These are phyloP conservation scores for Thelephora aurantiotincta DNA, from an alignment of 768 basidiomycete species.

Conservation along the genomic window DNA sequence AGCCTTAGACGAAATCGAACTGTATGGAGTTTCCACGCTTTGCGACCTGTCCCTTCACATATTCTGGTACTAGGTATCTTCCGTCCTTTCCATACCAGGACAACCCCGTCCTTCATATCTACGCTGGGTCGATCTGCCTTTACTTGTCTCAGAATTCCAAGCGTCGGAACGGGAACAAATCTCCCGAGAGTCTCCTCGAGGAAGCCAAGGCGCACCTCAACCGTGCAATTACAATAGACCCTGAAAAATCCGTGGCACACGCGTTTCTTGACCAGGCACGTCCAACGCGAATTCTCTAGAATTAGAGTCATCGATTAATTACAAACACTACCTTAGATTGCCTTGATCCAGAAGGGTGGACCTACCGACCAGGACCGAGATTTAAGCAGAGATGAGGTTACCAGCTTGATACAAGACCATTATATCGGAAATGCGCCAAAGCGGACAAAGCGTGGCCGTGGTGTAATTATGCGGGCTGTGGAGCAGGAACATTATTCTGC, in stretches of 20 bases:
- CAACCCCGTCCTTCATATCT: constrained; percentile 64
- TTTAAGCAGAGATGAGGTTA: no score
- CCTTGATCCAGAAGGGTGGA: no score
- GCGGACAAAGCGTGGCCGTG: no score
- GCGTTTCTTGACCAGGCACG: constrained; percentile 41
- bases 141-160: constrained; percentile 36
- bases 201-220: constrained; percentile 54
- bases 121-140: constrained; percentile 66
- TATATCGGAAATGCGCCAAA: no score
- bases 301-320: no score
- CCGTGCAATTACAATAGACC: constrained; percentile 45
- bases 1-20: constrained; percentile 75
- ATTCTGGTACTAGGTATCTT: constrained; percentile 42
- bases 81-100: constrained; percentile 83
- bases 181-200: constrained; percentile 20
- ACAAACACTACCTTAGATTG: no score
- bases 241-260: constrained; percentile 36
- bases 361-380: no score
- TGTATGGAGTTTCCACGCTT: constrained; percentile 31
- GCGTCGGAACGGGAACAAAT: neutral
- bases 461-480: no score
- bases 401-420: no score
- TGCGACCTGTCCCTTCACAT: neutral
- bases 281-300: neutral
- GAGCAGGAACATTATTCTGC: no score